Evolutionary conservation across 129 eudicot species (phyloP).

Genomic region (Lonicera japonica): DNA sequence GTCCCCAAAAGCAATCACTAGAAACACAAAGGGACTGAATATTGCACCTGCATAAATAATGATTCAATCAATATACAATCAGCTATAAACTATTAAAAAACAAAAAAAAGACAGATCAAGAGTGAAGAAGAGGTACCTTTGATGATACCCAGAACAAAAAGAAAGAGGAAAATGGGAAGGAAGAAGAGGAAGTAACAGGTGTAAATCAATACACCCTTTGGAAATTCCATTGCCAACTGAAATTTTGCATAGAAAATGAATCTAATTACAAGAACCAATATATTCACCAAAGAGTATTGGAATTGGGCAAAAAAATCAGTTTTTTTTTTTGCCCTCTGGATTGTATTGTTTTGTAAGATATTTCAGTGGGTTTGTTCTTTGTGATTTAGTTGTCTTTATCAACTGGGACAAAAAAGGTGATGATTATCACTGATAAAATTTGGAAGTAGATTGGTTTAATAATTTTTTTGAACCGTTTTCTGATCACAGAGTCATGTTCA

Average conservation of each 20-base stretch:
- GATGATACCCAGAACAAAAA: conserved; percentile 17
- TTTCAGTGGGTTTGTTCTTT: no score
- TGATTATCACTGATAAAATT: no score
- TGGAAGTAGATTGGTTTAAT: no score
- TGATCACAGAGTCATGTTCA: no score
- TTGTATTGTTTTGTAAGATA: no score
- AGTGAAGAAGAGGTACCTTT: conserved; percentile 15
- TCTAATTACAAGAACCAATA: no score
- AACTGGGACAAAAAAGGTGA: no score
- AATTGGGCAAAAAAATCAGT: no score
- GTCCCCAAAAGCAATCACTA: conserved; percentile 22
- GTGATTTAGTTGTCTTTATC: no score
- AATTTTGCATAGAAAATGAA: background rate
- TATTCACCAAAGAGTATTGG: no score
- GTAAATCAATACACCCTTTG: conserved; percentile 5
- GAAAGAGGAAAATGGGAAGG: conserved; percentile 20
- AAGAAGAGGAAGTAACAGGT: conserved; percentile 20
- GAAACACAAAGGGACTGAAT: conserved; percentile 21
- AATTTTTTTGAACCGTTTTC: no score
- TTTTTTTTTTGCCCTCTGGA: no score
- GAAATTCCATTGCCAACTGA: conserved; percentile 5
- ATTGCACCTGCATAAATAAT: conserved; percentile 13
- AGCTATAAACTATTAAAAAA: background rate
- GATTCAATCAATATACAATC: background rate
- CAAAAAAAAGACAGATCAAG: background rate